Evolutionary conservation across 106 monocot genomes (phyloP), one percentile per base, ranked within the genome.

Genomic region (Phalaenopsis equestris): DNA sequence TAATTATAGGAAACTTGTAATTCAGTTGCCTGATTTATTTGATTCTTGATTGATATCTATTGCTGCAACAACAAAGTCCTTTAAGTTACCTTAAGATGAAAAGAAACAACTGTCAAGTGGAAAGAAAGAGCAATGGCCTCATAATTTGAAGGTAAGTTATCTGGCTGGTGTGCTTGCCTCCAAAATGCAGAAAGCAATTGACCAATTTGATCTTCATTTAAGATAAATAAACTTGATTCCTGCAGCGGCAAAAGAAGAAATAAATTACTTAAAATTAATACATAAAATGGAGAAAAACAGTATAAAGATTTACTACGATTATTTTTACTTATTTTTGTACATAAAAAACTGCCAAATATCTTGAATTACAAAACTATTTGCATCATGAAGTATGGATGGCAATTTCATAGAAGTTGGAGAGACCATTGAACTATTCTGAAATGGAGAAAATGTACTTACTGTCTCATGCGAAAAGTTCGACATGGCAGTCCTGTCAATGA

Each of bases 121-220:
- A 89, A 94, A 23, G 97, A 92, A 89, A 86, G 87, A 77, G 92
- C 90, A 76, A 98, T 94, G 43, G 97, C 92, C 78, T 94, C 92
- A 89, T 84, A 98, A 86, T 98, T 92, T 86, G 85, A 86, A 49
- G 97, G 97, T 77, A 87, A 81, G 85, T 94, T 98, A 83, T 98
- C 97, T 5, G 85, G 30, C 73, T 88, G 87, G 83, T 90, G 88
- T 15, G 94, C 90, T 86, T 98, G 94, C 68, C 94, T 80, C 97
- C 97, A 98, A 77, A 98, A 87, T 0, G 90, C 86, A 84, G 90
- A 92, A 70, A 98, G 89, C 58, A 91, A 74, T 57, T 91, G 90
- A 55, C 82, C 79, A 55, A 68, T 84, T 82, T 98, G 94, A 84
- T 98, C 97, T 83, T 98, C 97, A 86, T 45, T 94, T 79, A 98